Percentiles rank a stretch among this genome's conserved stretches.
phyloP scores from a whole-genome alignment of 2,329 filamentous ascomycete species.

The Capronia americana region DNA sequence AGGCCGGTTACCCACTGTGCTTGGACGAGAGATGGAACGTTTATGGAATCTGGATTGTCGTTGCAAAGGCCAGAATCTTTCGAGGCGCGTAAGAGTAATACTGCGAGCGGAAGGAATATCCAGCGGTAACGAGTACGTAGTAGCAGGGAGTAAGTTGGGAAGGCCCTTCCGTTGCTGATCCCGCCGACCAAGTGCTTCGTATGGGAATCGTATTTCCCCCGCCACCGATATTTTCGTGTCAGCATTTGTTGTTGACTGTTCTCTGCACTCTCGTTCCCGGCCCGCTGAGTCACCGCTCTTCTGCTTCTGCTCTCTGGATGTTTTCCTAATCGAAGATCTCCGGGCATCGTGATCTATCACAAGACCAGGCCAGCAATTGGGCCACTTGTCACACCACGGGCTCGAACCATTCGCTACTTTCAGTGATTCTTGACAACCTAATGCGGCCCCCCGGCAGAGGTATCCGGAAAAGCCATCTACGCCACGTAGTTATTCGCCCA shows the following conservation, averaged over 20 bases:
- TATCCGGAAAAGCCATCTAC: neutral
- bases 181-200: neutral
- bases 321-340: neutral
- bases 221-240: neutral
- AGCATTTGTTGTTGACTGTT: neutral
- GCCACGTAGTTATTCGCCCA: neutral
- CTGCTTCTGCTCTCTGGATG: neutral
- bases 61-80: neutral
- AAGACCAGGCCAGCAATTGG: neutral
- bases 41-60: neutral
- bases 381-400: conserved; percentile 8
- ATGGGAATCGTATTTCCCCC: neutral
- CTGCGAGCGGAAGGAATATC: neutral
- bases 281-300: neutral
- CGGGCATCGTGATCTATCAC: neutral
- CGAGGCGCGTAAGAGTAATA: neutral
- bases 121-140: no score
- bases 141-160: neutral
- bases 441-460: neutral
- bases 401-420: neutral
- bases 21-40: neutral
- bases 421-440: neutral
- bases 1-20: neutral
- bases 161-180: conserved; percentile 1
- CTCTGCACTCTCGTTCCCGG: neutral